phyloP scores from a whole-genome alignment of 495 filamentous ascomycete species.

The Aspergillus ellipticus region DNA sequence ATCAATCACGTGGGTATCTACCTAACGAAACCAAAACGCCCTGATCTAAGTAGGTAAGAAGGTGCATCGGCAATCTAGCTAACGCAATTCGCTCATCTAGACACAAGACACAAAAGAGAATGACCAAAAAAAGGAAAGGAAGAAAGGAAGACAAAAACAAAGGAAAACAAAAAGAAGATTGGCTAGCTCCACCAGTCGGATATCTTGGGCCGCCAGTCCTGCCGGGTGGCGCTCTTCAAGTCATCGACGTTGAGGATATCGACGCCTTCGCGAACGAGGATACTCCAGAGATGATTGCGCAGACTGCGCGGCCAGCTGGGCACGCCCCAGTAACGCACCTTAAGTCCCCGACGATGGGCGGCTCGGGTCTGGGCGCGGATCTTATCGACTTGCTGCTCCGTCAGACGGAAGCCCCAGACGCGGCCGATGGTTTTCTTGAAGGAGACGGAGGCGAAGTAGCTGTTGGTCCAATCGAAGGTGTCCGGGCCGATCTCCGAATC shows the following conservation, averaged over 20 bases:
- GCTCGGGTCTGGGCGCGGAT: slow-evolving; percentile 64
- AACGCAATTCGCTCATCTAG: not conserved
- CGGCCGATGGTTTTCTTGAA: slow-evolving; percentile 37
- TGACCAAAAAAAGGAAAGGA: slow-evolving; percentile 2
- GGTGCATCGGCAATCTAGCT: not conserved
- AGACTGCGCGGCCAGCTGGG: slow-evolving; percentile 72
- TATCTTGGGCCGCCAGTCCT: slow-evolving; percentile 40
- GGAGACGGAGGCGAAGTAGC: slow-evolving; percentile 45
- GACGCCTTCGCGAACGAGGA: slow-evolving; percentile 67
- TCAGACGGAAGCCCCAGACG: slow-evolving; percentile 40
- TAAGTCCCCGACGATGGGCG: slow-evolving; percentile 66
- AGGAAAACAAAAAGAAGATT: not conserved
- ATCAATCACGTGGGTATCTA: slow-evolving; percentile 10
- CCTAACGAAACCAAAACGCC: not conserved
- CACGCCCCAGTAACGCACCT: slow-evolving; percentile 75
- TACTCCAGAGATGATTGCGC: slow-evolving; percentile 70
- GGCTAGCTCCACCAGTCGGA: slow-evolving; percentile 40
- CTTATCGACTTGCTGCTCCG: slow-evolving; percentile 51
- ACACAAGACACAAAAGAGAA: slow-evolving; percentile 11
- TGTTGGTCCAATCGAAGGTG: slow-evolving; percentile 46
- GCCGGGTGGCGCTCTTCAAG: slow-evolving; percentile 49
- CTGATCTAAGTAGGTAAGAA: no score
- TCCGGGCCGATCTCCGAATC: slow-evolving; percentile 30
- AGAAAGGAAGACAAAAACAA: slow-evolving; percentile 1
- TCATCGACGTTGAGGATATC: slow-evolving; percentile 82